Conservation (phyloP, 768 basidiomycete genomes). For the Lyophyllum decastes region DNA sequence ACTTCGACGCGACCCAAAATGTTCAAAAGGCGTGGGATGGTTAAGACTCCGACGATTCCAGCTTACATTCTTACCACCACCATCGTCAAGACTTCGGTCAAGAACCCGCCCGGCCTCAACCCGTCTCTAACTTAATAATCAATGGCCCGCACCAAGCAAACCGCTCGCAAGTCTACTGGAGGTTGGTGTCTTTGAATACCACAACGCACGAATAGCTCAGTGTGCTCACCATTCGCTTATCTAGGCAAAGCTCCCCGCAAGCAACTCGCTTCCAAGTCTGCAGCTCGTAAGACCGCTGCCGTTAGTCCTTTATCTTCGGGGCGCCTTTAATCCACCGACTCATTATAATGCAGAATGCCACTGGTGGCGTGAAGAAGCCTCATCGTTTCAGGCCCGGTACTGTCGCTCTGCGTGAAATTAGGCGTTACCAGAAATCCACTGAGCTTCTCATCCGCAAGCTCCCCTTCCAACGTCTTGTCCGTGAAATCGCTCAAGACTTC, state of each 20-base stretch:
- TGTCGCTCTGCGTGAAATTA: conserved; percentile 76
- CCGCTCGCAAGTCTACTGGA: conserved; percentile 77
- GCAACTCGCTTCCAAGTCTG: conserved; percentile 60
- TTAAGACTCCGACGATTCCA: conserved; percentile 22
- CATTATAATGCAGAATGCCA: conserved; percentile 34
- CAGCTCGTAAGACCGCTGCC: conserved; percentile 58
- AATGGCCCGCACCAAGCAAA: conserved; percentile 80
- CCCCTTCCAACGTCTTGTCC: conserved; percentile 73
- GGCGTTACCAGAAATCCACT: conserved; percentile 65
- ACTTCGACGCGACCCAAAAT: conserved; percentile 16
- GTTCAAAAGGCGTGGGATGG: conserved; percentile 25
- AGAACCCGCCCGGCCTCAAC: conserved; percentile 2
- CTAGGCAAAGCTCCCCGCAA: conserved; percentile 62
- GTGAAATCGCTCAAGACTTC: conserved; percentile 84
- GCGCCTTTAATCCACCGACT: conserved; percentile 1
- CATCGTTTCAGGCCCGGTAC: conserved; percentile 82
- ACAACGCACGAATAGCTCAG: background rate
- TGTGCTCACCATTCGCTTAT: background rate
- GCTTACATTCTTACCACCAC: conserved; percentile 27
- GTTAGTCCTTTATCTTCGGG: conserved; percentile 27
- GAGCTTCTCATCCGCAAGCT: conserved; percentile 66
- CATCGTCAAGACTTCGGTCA: conserved; percentile 5
- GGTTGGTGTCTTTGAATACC: conserved; percentile 34
- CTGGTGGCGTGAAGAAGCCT: conserved; percentile 79
- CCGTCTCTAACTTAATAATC: conserved; percentile 14